These are phyloP conservation scores for Pholiota molesta DNA, from an alignment of 768 basidiomycete species.

Conservation along the genomic window DNA sequence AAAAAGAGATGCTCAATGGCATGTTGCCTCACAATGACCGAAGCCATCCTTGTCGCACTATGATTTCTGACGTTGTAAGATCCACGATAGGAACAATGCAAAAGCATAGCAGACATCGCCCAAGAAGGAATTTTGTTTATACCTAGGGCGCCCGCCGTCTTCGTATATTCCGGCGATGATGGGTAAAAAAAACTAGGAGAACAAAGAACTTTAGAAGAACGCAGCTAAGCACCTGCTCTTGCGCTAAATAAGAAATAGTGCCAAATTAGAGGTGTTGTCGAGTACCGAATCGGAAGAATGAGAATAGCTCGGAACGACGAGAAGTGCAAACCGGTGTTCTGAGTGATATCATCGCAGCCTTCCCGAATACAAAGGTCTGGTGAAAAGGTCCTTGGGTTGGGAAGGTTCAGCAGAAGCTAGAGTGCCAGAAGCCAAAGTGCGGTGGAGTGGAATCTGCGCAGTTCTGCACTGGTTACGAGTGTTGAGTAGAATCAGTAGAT, in stretches of 20 bases:
- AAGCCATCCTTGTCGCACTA: not conserved
- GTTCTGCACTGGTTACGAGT: not conserved
- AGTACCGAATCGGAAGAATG: not conserved
- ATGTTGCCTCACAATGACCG: not conserved
- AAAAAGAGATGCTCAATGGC: not conserved
- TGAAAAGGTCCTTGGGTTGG: not conserved
- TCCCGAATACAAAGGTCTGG: not conserved
- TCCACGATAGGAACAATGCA: not conserved
- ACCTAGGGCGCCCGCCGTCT: not conserved
- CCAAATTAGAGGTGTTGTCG: not conserved
- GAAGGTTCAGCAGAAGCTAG: not conserved
- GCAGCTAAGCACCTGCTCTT: not conserved
- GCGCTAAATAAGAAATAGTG: not conserved
- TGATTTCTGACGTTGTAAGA: not conserved
- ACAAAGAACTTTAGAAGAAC: not conserved
- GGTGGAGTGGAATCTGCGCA: not conserved
- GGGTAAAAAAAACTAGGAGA: not conserved
- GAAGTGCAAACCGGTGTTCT: not conserved
- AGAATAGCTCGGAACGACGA: not conserved
- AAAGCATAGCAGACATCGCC: not conserved
- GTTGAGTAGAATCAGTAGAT: not conserved
- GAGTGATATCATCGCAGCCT: not conserved
- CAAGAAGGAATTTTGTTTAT: not conserved
- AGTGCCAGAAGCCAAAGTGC: not conserved
- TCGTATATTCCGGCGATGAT: not conserved